Evolutionary conservation across 371 early-diverging fungal species (phyloP).

Genomic region (Dinochytrium kinnereticum): DNA sequence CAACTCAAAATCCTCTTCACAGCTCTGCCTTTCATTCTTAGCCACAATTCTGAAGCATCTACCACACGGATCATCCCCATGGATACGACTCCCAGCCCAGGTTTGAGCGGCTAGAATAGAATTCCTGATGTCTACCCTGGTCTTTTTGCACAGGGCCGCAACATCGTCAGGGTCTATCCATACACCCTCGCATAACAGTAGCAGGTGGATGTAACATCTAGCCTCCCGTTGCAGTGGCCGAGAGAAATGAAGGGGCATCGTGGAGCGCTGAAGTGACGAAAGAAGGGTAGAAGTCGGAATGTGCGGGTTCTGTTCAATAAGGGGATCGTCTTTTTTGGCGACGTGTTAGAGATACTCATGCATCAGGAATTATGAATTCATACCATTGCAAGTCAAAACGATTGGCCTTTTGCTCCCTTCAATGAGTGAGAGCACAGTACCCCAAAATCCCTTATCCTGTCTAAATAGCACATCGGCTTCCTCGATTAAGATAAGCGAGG

Average conservation of each 20-base stretch:
- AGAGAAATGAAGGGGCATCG: conserved; percentile 11
- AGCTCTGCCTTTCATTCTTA: not conserved
- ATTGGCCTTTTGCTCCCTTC: conserved; percentile 80
- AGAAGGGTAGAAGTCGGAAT: conserved; percentile 3
- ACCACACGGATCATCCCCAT: not conserved
- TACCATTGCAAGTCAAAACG: conserved; percentile 81
- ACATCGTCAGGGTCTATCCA: conserved; percentile 35
- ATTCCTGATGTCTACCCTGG: conserved; percentile 19
- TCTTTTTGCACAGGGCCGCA: not conserved
- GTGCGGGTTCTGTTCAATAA: conserved; percentile 17
- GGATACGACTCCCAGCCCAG: not conserved
- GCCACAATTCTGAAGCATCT: not conserved
- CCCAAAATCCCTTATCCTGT: conserved; percentile 83
- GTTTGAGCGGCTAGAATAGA: not conserved
- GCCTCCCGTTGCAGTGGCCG: conserved; percentile 22
- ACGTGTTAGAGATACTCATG: not conserved
- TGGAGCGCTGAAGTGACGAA: not conserved
- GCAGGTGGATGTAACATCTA: conserved; percentile 34
- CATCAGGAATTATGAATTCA: not conserved
- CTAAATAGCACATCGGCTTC: conserved; percentile 84
- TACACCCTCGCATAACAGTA: conserved; percentile 22
- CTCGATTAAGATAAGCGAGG: conserved; percentile 72
- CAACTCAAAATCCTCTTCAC: not conserved
- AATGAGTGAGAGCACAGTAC: conserved; percentile 68
- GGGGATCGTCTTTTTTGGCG: conserved; percentile 27